phyloP scores from a whole-genome alignment of 108 stramenopile genomes.

The Asterionellopsis glacialis region DNA sequence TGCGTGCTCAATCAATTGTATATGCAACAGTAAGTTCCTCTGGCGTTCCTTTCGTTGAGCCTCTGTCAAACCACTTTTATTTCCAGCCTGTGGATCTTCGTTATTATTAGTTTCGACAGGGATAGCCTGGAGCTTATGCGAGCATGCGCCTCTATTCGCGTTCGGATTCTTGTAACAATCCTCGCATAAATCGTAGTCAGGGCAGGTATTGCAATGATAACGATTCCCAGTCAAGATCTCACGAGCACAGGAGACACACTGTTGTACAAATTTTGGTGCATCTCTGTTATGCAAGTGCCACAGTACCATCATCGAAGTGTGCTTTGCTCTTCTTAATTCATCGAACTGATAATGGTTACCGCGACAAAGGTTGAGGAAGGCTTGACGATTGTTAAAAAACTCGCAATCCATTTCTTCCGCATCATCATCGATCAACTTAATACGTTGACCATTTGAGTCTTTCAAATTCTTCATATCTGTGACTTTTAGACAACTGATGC shows the following conservation, averaged over 20 bases:
- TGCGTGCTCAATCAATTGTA: conserved; percentile 96
- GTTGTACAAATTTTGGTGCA: conserved; percentile 92
- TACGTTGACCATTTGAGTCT: conserved; percentile 43
- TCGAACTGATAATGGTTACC: conserved; percentile 99
- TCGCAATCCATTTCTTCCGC: conserved; percentile 86
- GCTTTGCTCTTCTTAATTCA: conserved; percentile 95
- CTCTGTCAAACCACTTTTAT: conserved; percentile 58
- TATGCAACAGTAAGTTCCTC: conserved; percentile 88
- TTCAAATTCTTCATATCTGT: conserved; percentile 6
- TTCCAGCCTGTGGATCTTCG: conserved; percentile 22
- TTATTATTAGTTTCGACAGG: conserved; percentile 50
- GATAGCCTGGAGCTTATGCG: conserved; percentile 66
- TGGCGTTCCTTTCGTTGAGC: conserved; percentile 77
- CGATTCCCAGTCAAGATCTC: conserved; percentile 83
- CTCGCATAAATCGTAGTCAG: conserved; percentile 91
- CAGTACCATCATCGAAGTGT: conserved; percentile 98
- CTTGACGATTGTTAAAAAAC: conserved; percentile 82
- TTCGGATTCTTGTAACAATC: conserved; percentile 73
- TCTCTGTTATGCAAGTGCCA: conserved; percentile 98
- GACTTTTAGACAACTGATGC: background rate
- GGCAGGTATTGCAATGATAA: conserved; percentile 83
- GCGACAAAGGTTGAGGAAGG: conserved; percentile 80
- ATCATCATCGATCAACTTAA: conserved; percentile 87
- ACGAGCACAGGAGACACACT: conserved; percentile 71
- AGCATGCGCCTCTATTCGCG: conserved; percentile 69